Evolutionary conservation across 2,329 filamentous ascomycete species (phyloP), one percentile per base, ranked within the genome.

Genomic region (Elsinoe perseae): DNA sequence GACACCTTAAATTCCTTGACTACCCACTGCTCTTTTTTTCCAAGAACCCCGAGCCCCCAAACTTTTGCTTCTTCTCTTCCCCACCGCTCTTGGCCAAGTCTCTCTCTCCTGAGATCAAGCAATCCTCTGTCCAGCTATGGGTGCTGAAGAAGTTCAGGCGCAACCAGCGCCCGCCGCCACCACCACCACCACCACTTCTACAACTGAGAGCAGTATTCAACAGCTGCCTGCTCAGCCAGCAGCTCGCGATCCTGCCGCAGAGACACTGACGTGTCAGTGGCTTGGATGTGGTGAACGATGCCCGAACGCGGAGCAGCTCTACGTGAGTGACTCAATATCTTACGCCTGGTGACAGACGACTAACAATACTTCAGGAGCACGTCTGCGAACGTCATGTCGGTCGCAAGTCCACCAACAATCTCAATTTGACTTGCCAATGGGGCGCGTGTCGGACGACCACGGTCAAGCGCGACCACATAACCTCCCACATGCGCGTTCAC

Each of bases 391-490:
- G 90, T 68, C 93, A 98, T 78, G 91, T 98, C 70, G 93, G 93
- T 62, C 89, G 93, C 74, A 98, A 98, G 79, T 95, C 89, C 77
- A 98, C 93, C 69, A 97, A 97, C 78, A 98, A 98, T 75, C 79
- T 98, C 68, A 97, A 93, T 73, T 75, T 98, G 70, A 96, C 90
- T 56, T 98, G 93, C 75, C 89, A 95, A 70, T 98, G 93, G 93
- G 93, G 91, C 65, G 87, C 86, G 62, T 98, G 93, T 77, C 85
- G 90, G 61, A 97, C 92, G 20, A 96, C 91, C 48, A 97, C 92
- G 1, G 92, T 97, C 70, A 97, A 98, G 80, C 89, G 93, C 66
- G 93, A 97, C 68, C 93, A 98, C 76, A 98, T 98, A 73, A 98
- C 93, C 52, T 97, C 93, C 52, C 93, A 98, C 74, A 96, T 98